Conservation (phyloP, 1,284 basidiomycete genomes). For the Austropuccinia psidii region DNA sequence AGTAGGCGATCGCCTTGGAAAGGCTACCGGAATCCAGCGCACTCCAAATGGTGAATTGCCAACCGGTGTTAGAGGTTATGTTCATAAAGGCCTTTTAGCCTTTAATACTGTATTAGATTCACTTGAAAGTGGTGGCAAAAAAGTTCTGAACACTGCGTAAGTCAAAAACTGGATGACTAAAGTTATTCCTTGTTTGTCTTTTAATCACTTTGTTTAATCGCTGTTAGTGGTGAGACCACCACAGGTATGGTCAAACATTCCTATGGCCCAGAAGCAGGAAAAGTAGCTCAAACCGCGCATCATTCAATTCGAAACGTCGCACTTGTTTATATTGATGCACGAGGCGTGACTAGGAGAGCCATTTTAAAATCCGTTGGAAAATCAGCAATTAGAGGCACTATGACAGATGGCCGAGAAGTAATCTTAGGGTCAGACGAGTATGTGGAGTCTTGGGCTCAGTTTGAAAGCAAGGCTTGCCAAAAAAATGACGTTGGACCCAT, state of each 20-base stretch:
- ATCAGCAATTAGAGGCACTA: conserved; percentile 41
- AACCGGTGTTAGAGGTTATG: conserved; percentile 44
- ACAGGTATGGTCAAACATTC: conserved; percentile 46
- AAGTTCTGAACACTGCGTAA: conserved; percentile 32
- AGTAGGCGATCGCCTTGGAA: conserved; percentile 46
- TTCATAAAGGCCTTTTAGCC: conserved; percentile 46
- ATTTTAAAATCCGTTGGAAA: conserved; percentile 46
- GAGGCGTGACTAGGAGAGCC: conserved; percentile 44
- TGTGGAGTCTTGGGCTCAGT: conserved; percentile 18
- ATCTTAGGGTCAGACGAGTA: conserved; percentile 13
- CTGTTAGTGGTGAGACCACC: conserved; percentile 42
- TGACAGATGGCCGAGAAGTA: conserved; percentile 40
- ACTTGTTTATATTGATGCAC: conserved; percentile 45
- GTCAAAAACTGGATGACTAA: too few species aligned
- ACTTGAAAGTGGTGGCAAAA: conserved; percentile 45
- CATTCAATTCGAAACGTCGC: conserved; percentile 43
- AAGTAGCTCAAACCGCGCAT: conserved; percentile 42
- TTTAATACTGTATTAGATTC: conserved; percentile 47
- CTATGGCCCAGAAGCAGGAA: conserved; percentile 46
- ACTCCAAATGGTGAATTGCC: conserved; percentile 38
- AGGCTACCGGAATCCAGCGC: conserved; percentile 46
- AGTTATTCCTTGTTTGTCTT: background rate
- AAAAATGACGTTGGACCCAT: too few species aligned
- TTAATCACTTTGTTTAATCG: background rate
- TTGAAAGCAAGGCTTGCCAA: too few species aligned